Evolutionary conservation across 2,329 filamentous ascomycete species (phyloP), one percentile per base, ranked within the genome.

Genomic region (Ophiostoma sp.): DNA sequence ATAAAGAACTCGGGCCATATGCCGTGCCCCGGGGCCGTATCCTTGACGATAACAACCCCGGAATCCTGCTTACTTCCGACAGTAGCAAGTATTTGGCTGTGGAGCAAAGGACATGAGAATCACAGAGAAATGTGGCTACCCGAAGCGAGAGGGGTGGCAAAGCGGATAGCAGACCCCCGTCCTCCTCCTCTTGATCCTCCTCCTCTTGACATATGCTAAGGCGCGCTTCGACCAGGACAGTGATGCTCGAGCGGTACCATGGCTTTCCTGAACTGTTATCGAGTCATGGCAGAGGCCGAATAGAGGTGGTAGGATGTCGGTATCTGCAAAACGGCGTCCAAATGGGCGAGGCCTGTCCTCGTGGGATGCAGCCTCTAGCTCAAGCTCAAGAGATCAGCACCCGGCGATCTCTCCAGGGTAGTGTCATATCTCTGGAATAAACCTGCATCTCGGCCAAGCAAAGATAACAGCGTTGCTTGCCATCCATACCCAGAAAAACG

Each of bases 401-500:
- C 18, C 18, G 49, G 18, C 49, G 9, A 55, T 55, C 49, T 27
- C 49, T 4, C 18, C 11, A 55, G 7, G 27, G 47, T 18, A 44
- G 5, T 55, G n/a, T 18, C 47, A 52, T 52, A 55, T 55, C n/a
- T 27, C 11, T 55, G n/a, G 27, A 27, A 27, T 47, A n/a, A 4
- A 12, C 49, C 49, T n/a, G 4, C 49, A 55, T 27, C 14, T 14
- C 45, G 12, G 45, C n/a, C 5, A 55, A 27, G 49, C 49, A 55
- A 9, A 55, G 49, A 55, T 55, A 55, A 55, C 49, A 55, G 49
- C 49, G 49, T 55, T 55, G 49, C 49, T 55, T 36, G 49, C 49
- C 27, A 7, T 27, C 18, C 8, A 55, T 55, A 27, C 0, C 14
- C 14, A 5, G 45, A n/a, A 16, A 8, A 55, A 27, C n/a, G 27